These are phyloP conservation scores for Nakaseomyces kungkrabaensis DNA, from an alignment of 1,139 yeast species.

Conservation along the genomic window DNA sequence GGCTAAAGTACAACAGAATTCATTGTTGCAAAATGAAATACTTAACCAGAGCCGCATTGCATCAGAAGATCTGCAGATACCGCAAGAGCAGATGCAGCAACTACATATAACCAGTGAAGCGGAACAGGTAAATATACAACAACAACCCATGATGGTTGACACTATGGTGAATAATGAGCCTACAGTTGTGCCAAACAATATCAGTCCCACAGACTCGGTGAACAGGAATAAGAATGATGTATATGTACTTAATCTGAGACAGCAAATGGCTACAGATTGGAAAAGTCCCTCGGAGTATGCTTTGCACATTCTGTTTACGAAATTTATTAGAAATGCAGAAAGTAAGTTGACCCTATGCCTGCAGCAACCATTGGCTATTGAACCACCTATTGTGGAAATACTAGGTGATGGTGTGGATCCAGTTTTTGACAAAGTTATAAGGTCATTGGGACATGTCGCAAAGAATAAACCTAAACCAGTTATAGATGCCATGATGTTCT, in stretches of 20 bases:
- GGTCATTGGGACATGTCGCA: slow-evolving; percentile 84
- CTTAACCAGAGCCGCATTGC: neutral
- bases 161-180: neutral
- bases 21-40: neutral
- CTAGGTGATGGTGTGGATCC: slow-evolving; percentile 83
- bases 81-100: neutral
- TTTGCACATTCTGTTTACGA: slow-evolving; percentile 85
- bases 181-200: neutral
- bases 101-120: neutral
- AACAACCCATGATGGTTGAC: neutral
- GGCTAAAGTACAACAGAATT: neutral
- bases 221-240: slow-evolving; percentile 12
- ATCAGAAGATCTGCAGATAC: neutral
- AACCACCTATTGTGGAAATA: slow-evolving; percentile 74
- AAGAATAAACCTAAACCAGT: slow-evolving; percentile 88
- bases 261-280: slow-evolving; percentile 49
- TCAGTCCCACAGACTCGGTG: slow-evolving; percentile 1
- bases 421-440: slow-evolving; percentile 73
- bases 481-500: slow-evolving; percentile 94
- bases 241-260: slow-evolving; percentile 28
- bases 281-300: slow-evolving; percentile 91
- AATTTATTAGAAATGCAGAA: slow-evolving; percentile 90
- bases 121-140: neutral
- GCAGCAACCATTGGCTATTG: slow-evolving; percentile 56
- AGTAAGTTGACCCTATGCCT: slow-evolving; percentile 68